Base-by-base conservation (phyloP, 2,329 filamentous ascomycete species). In the Diaporthe citri region DNA sequence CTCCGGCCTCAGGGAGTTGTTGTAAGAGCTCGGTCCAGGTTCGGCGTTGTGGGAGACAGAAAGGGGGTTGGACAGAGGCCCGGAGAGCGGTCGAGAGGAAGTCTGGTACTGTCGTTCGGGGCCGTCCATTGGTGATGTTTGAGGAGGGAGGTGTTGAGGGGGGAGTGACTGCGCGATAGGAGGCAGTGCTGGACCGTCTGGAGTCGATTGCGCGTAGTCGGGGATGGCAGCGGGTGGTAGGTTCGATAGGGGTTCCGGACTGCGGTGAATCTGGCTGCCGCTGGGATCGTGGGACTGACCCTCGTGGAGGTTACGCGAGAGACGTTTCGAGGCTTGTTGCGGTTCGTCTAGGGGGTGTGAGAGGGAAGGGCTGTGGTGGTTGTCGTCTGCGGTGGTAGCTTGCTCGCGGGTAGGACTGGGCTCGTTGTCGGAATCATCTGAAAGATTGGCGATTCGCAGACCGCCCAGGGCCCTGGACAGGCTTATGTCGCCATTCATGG, bases 381-480 rank as follows among this genome's bases (percentile, higher is more conserved):
- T 78, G 76, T 57, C 77, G 70, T 82, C 82, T 77, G 82, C 77
- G 71, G 85, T 84, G 74, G 80, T 75, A 57, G 79, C 77, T 69
- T 75, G 67, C 57, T 84, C 81, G 72, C 77, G 79, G 43, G 83
- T 79, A 72, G 82, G 78, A 75, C 80, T 82, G 51, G 81, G 81
- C 59, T 76, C 75, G 36, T 55, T 71, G 55, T 82, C 84, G 78
- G 90, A 89, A 86, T 97, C 92, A 86, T 98, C 96, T 73, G 96
- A 76, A 20, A 76, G 96, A 84, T 98, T 99, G 80, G 97, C 96
- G 84, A 99, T 98, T 84, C 96, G 95, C 85, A 99, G 88, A 81
- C 96, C 96, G 82, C 97, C 97, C 81, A 98, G 90, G 82, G 95
- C 95, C 87, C 96, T 94, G 82, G 95, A 97, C 79, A 98, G 91